Base-by-base conservation (phyloP, 768 basidiomycete species). In the Russula sp. region DNA sequence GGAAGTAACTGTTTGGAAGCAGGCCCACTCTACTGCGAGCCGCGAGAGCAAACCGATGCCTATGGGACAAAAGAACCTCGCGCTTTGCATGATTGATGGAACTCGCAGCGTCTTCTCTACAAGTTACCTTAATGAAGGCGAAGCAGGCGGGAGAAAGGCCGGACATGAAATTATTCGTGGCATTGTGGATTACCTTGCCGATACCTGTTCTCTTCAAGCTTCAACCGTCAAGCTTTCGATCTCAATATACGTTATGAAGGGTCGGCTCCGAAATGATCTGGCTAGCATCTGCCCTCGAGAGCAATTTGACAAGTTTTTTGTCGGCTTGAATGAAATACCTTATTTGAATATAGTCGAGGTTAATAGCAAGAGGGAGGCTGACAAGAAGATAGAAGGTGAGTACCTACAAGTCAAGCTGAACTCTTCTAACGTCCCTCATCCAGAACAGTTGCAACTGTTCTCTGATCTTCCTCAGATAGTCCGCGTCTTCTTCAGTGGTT, bases 1-100 rank as follows among this genome's bases (percentile, higher is more conserved):
- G 22, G 67, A 67, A 66, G 46, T 67, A 38, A n/a, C 36, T 13
- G 64, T 67, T 22, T 67, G 67, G 67, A 67, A 67, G 59, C 32
- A 66, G 10, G 64, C 67, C 44, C 42, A 51, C 51, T 65, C 66
- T 24, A 30, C 49, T n/a, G 18, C 40, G 57, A 55, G 38, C 28
- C 42, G 36, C 46, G 51, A 57, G 24, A 58, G 26, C 42, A 59
- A 56, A 16, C 9, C 3, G 34, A 24, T 49, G 24, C 28, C 28
- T 2, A 30, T 30, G 28, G 42, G 52, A 11, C 52, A 63, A 40
- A 52, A 36, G 26, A 44, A 38, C n/a, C 18, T 67, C 13, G 58
- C 64, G 4, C 42, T 67, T 42, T 67, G 67, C 36, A 51, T 67
- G 18, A 66, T 67, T 40, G 67, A 67, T 26, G 64, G 67, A 18